phyloP scores from a whole-genome alignment of 176 grass and related monocot species.

The Oryza australiensis region DNA sequence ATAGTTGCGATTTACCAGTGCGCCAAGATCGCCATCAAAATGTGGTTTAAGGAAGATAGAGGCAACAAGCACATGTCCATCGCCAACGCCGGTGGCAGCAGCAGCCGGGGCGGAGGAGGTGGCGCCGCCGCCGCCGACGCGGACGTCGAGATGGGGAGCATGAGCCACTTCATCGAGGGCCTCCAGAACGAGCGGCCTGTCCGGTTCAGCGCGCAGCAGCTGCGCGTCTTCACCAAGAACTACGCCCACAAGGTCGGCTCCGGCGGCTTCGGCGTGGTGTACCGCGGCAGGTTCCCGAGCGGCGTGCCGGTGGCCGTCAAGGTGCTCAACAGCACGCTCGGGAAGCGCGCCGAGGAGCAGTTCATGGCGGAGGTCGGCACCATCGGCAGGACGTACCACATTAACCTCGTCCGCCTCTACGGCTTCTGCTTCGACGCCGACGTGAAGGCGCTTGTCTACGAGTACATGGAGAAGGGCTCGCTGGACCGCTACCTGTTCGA shows the following conservation, averaged over 20 bases:
- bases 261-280: slow-evolving; percentile 52
- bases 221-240: slow-evolving; percentile 44
- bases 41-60: background rate
- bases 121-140: background rate
- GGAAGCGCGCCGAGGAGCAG: slow-evolving; percentile 50
- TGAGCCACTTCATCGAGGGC: slow-evolving; percentile 40
- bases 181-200: slow-evolving; percentile 50
- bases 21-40: background rate
- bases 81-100: background rate
- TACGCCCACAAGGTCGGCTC: slow-evolving; percentile 44
- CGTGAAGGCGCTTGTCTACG: slow-evolving; percentile 64
- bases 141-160: slow-evolving; percentile 22
- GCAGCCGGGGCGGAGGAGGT: no score
- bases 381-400: slow-evolving; percentile 59
- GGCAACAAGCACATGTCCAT: background rate
- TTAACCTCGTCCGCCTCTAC: slow-evolving; percentile 73
- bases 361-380: slow-evolving; percentile 79
- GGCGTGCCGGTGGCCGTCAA: slow-evolving; percentile 51
- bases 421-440: slow-evolving; percentile 64
- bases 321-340: slow-evolving; percentile 45
- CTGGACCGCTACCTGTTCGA: slow-evolving; percentile 47
- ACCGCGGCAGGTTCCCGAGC: slow-evolving; percentile 48
- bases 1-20: slow-evolving; percentile 27
- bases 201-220: slow-evolving; percentile 40
- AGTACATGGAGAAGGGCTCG: slow-evolving; percentile 66